Base-by-base conservation (phyloP, 2,329 filamentous ascomycete species). In the Chaetoscypha palmicola region DNA sequence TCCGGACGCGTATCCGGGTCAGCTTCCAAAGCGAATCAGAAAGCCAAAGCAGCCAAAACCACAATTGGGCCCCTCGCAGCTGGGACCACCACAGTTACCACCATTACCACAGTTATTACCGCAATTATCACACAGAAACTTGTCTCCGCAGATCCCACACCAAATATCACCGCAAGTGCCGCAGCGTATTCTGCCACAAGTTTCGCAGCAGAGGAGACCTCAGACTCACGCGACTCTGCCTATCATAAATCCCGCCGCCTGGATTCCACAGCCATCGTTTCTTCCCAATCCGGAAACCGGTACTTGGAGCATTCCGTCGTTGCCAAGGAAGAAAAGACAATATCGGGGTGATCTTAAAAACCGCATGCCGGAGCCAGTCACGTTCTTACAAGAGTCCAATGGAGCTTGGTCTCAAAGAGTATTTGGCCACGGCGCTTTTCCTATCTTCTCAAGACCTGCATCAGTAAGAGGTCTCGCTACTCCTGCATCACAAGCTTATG, bases 391-490 rank as follows among this genome's bases (percentile, higher is more conserved):
- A 47, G 46, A 40, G 11, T 20, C 41, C 11, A 48, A 53, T 44
- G 55, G 57, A 11, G 41, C 60, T 21, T 63, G 61, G 61, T 55
- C 47, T 28, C 35, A 54, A 20, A 47, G 56, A 38, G 52, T 57
- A 12, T 59, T 53, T 42, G 60, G 61, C 11, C 59, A 63, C 51
- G 61, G 60, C 21, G 57, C 55, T 3, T 52, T 51, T 11, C 55
- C 60, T 11, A 58, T 62, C 5, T 56, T 49, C 38, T 41, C 55
- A 4, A 45, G 57, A 40, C 58, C 58, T 26, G 35, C 45, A 45
- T 12, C 11, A 14, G 16, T 31, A 11, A 31, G n/a, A n/a, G n/a
- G n/a, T n/a, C n/a, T n/a, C n/a, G n/a, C n/a, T n/a, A n/a, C n/a
- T n/a, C n/a, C n/a, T n/a, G n/a, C n/a, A n/a, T n/a, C n/a, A n/a